Base-by-base conservation (phyloP, 208 protist species). In the Novymonas esmeraldas region DNA sequence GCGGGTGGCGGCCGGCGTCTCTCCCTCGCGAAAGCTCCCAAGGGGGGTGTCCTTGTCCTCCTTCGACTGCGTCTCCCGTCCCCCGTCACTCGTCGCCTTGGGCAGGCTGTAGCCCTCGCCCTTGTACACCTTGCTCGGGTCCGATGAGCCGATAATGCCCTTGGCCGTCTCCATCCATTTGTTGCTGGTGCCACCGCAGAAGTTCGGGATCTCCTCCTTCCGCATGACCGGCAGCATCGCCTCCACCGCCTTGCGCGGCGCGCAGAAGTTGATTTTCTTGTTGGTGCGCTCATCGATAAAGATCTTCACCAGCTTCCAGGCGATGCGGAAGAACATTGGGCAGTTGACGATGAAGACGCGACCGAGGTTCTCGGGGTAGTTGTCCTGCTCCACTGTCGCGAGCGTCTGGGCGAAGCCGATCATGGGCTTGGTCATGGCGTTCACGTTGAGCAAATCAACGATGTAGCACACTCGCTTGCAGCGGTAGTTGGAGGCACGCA, bases 341-440 rank as follows among this genome's bases (percentile, higher is more conserved):
- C 82, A 89, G 78, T 93, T 95, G 42, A 95, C 82, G 57, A 95
- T 84, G 41, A 95, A 89, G 24, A 85, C 70, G 33, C 87, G 72
- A 26, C 79, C 87, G 33, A 93, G 69, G 55, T 93, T 85, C 66
- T 95, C 89, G 3, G 89, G 89, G 76, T 95, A 95, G 76, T 95
- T 95, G 52, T 92, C 85, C 75, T 95, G 89, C 69, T 93, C 86
- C 26, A 93, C 69, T 11, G 75, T 65, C 9, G 83, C 85, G 28
- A 93, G 50, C 28, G 85, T 95, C 63, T 86, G 85, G 24, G 81
- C 89, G 63, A 95, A 95, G 44, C 71, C 71, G 57, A 95, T 89
- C 84, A 95, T 88, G 22, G 85, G 82, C 16, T 76, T 69, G 50
- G 79, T 84, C 72, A 90, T 85, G 18, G 74, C 54, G 14, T 83